A percentile compares a stretch with the other conserved stretches of the same genome.
Conservation (phyloP, 2,329 filamentous ascomycete genomes). For the Talaromyces albobiverticillius region DNA sequence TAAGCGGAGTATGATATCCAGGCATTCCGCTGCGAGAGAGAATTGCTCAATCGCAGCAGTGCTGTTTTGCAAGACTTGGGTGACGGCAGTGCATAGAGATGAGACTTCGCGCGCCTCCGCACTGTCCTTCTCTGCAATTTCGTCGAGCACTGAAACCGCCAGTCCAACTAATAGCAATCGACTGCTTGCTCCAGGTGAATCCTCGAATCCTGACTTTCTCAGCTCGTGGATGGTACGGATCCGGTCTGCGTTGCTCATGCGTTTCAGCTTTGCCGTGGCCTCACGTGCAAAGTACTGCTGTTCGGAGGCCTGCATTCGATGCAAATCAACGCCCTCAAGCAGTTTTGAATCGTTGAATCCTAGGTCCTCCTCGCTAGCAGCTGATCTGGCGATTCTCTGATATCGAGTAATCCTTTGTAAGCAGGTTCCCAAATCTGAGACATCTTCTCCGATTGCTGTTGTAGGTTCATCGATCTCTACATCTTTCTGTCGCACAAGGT, state of each 20-base stretch:
- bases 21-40: slow-evolving; percentile 37
- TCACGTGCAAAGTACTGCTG: slow-evolving; percentile 36
- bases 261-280: slow-evolving; percentile 32
- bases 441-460: slow-evolving; percentile 32
- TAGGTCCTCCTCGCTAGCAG: slow-evolving; percentile 25
- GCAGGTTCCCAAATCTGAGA: slow-evolving; percentile 27
- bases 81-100: slow-evolving; percentile 32
- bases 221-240: slow-evolving; percentile 31
- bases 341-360: slow-evolving; percentile 30
- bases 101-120: slow-evolving; percentile 33
- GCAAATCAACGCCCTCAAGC: slow-evolving; percentile 33
- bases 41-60: slow-evolving; percentile 38
- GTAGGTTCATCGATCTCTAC: slow-evolving; percentile 34
- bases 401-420: slow-evolving; percentile 23
- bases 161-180: slow-evolving; percentile 36
- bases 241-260: slow-evolving; percentile 29
- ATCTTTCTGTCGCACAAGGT: slow-evolving; percentile 29
- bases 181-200: slow-evolving; percentile 27
- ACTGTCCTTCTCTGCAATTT: slow-evolving; percentile 39
- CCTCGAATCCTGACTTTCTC: slow-evolving; percentile 28
- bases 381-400: slow-evolving; percentile 32
- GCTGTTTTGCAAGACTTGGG: slow-evolving; percentile 28
- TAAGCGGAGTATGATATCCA: slow-evolving; percentile 38
- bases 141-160: slow-evolving; percentile 29
- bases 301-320: slow-evolving; percentile 36